phyloP scores from a whole-genome alignment of 306 rosid genomes.

The Alnus glutinosa region DNA sequence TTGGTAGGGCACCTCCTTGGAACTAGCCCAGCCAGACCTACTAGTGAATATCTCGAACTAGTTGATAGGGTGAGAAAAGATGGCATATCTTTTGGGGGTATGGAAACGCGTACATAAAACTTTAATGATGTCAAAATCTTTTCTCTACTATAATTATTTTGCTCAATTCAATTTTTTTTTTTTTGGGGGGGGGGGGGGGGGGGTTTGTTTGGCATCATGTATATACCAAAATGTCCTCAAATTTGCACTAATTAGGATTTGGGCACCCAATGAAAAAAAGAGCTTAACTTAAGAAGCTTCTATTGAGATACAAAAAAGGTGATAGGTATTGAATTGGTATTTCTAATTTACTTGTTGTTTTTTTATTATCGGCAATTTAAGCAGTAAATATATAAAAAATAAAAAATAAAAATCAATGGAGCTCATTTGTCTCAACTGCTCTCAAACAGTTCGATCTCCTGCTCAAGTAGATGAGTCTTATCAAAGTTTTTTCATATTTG shows the following conservation, averaged over 20 bases:
- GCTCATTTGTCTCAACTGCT: too few species aligned
- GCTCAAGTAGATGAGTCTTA: too few species aligned
- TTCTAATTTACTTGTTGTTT: too few species aligned
- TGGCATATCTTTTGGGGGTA: constrained; percentile 3
- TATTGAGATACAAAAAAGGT: neutral
- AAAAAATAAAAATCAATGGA: too few species aligned
- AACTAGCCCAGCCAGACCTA: neutral
- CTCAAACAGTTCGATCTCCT: too few species aligned
- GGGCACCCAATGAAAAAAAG: neutral
- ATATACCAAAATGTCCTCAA: too few species aligned
- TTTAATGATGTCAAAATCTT: constrained; percentile 6
- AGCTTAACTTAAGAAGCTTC: neutral
- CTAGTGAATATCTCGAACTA: neutral
- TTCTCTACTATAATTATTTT: neutral
- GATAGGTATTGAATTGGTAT: too few species aligned
- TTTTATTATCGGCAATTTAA: too few species aligned
- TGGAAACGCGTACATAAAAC: neutral
- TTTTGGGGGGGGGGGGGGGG: too few species aligned
- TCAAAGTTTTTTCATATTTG: too few species aligned
- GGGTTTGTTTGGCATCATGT: too few species aligned
- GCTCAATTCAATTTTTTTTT: neutral
- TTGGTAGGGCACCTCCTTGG: neutral
- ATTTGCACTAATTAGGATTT: neutral
- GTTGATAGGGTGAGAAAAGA: constrained; percentile 5
- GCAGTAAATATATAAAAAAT: too few species aligned